phyloP scores from a whole-genome alignment of 208 protist genomes.

The Lotmaria passim region DNA sequence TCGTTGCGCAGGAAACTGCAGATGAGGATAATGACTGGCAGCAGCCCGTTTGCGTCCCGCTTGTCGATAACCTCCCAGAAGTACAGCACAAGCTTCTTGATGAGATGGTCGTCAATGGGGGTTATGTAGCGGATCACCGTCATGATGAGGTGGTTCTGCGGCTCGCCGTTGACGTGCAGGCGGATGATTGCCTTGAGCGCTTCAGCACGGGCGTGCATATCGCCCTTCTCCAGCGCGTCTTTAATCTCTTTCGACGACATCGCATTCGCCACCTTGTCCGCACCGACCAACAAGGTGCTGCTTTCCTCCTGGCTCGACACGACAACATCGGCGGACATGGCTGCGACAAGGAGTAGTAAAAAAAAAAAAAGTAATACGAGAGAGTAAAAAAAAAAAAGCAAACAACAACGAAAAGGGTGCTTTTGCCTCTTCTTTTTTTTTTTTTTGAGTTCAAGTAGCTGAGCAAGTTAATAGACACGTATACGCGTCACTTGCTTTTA shows the following conservation, averaged over 20 bases:
- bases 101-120: slow-evolving; percentile 88
- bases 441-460: too few species aligned
- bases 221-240: slow-evolving; percentile 89
- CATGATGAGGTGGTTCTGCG: slow-evolving; percentile 97
- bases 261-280: slow-evolving; percentile 33
- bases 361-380: not conserved
- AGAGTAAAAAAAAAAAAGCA: slow-evolving; percentile 2
- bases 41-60: slow-evolving; percentile 93
- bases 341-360: not conserved
- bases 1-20: slow-evolving; percentile 97
- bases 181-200: slow-evolving; percentile 94
- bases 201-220: slow-evolving; percentile 76
- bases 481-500: too few species aligned
- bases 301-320: slow-evolving; percentile 68
- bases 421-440: too few species aligned
- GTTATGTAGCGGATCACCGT: slow-evolving; percentile 96
- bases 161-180: slow-evolving; percentile 96
- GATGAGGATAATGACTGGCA: slow-evolving; percentile 98
- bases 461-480: too few species aligned
- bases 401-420: not conserved
- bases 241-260: slow-evolving; percentile 88
- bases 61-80: slow-evolving; percentile 99
- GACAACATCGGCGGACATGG: slow-evolving; percentile 16
- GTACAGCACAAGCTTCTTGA: slow-evolving; percentile 98
- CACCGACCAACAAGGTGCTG: slow-evolving; percentile 74